Evolutionary conservation across 2,329 filamentous ascomycete species (phyloP).

Genomic region (Pseudogymnoascus sp.): DNA sequence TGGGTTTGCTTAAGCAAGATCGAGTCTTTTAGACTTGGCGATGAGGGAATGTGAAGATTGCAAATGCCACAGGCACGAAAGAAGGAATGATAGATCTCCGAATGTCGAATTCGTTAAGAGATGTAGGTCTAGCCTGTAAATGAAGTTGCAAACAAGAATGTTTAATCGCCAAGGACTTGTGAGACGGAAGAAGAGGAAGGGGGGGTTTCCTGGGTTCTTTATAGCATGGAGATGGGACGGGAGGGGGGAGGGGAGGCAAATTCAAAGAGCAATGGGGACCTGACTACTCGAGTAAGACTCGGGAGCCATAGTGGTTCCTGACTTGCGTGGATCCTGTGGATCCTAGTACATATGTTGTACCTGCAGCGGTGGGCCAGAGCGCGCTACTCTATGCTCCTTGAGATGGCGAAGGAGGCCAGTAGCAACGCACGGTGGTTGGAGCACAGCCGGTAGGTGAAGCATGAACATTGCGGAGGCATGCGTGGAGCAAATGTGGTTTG

Average conservation of each 20-base stretch:
- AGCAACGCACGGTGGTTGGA: background rate
- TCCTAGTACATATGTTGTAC: constrained; percentile 2
- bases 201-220: constrained; percentile 4
- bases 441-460: background rate
- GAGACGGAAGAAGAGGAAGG: background rate
- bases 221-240: constrained; percentile 6
- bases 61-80: constrained; percentile 8
- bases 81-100: constrained; percentile 8
- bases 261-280: background rate
- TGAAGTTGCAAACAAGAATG: constrained; percentile 9
- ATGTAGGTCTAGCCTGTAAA: constrained; percentile 9
- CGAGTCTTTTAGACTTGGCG: background rate
- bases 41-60: constrained; percentile 7
- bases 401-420: background rate
- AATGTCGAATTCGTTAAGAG: constrained; percentile 9
- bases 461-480: constrained; percentile 4
- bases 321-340: constrained; percentile 5
- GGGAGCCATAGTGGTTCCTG: constrained; percentile 9
- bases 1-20: constrained; percentile 5
- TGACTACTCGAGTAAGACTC: constrained; percentile 8
- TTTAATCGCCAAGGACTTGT: constrained; percentile 10
- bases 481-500: constrained; percentile 9
- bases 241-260: background rate
- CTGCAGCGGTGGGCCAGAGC: background rate
- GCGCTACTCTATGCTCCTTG: background rate